Conservation (phyloP, 2,329 filamentous ascomycete species). For the Blastomyces emzantsi region DNA sequence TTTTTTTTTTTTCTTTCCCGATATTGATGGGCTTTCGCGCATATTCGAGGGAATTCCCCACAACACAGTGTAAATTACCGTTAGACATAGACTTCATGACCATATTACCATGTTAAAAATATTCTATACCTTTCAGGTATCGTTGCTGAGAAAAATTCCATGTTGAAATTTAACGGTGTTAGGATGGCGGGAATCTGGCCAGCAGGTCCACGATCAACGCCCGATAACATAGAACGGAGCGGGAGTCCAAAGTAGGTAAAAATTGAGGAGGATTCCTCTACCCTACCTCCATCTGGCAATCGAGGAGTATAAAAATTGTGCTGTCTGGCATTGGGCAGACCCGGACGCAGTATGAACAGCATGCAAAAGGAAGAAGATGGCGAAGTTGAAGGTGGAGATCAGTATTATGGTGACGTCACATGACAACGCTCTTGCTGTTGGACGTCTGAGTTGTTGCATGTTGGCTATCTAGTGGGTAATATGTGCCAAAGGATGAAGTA, state of each 20-base stretch:
- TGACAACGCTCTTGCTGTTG: too few relatives aligned
- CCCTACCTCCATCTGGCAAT: too few relatives aligned
- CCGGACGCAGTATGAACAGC: too few relatives aligned
- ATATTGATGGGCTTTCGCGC: not conserved
- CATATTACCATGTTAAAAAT: not conserved
- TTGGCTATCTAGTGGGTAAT: too few relatives aligned
- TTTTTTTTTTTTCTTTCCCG: not conserved
- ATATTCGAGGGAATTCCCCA: not conserved
- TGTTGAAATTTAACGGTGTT: not conserved
- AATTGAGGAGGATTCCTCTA: too few relatives aligned
- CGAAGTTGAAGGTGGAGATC: too few relatives aligned
- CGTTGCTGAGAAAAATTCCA: not conserved
- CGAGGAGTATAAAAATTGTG: not conserved
- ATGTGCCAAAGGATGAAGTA: not conserved
- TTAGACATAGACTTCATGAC: not conserved
- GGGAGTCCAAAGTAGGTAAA: not conserved
- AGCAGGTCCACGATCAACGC: not conserved
- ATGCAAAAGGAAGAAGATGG: too few relatives aligned
- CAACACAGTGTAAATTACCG: not conserved
- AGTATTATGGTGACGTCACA: too few relatives aligned
- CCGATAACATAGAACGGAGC: too few relatives aligned
- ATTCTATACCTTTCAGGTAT: not conserved
- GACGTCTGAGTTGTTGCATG: too few relatives aligned
- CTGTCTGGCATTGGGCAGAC: too few relatives aligned
- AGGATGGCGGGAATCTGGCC: not conserved